These are phyloP conservation scores for Cynanchum wilfordii DNA, from an alignment of 257 asterid species.

Conservation along the genomic window DNA sequence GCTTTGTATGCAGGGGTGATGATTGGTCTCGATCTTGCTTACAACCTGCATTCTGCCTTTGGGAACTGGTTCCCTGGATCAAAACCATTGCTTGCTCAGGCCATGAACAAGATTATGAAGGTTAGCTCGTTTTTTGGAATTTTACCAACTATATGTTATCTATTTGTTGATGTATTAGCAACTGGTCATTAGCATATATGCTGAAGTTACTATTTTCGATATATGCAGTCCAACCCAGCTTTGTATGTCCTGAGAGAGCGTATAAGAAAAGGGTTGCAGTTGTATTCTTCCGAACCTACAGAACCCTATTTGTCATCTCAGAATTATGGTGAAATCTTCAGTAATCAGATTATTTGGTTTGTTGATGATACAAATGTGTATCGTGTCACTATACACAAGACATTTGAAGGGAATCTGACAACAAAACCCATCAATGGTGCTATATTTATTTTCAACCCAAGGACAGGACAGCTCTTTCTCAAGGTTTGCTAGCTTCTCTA, in stretches of 20 bases:
- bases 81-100: conserved; percentile 94
- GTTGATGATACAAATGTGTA: conserved; percentile 98
- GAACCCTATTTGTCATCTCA: conserved; percentile 98
- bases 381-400: conserved; percentile 97
- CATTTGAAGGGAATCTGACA: conserved; percentile 94
- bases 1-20: conserved; percentile 64
- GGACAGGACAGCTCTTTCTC: conserved; percentile 92
- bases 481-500: conserved; percentile 45
- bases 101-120: conserved; percentile 99
- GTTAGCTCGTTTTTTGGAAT: conserved; percentile 21
- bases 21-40: conserved; percentile 98
- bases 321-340: conserved; percentile 97
- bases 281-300: conserved; percentile 98
- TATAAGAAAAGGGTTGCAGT: conserved; percentile 88
- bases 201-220: background rate
- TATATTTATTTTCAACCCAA: conserved; percentile 89
- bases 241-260: conserved; percentile 92
- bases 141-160: background rate
- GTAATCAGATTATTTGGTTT: conserved; percentile 98
- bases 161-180: background rate
- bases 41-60: conserved; percentile 93
- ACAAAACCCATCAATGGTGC: conserved; percentile 99
- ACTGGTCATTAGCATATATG: background rate
- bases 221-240: conserved; percentile 91
- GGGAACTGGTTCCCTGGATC: conserved; percentile 99